A percentile compares a stretch with the other conserved stretches of the same genome.
These are phyloP conservation scores for Chaetomium strumarium DNA, from an alignment of 2,329 filamentous ascomycete species.

Conservation along the genomic window DNA sequence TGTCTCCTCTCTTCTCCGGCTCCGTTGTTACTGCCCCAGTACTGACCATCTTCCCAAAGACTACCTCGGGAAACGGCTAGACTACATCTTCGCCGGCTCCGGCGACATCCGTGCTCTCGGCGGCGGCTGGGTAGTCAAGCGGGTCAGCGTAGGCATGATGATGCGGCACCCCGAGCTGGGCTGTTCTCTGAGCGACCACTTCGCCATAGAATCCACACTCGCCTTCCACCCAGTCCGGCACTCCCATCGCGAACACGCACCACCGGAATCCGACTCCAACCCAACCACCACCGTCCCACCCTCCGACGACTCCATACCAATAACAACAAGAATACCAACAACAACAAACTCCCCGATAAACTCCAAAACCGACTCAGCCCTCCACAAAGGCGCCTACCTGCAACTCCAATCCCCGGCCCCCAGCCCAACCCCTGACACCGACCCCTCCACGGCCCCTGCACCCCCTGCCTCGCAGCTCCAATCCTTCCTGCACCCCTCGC, in stretches of 20 bases:
- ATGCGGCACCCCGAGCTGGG: constrained; percentile 72
- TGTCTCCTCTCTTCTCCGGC: background rate
- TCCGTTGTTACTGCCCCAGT: background rate
- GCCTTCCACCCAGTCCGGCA: constrained; percentile 36
- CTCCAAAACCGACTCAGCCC: constrained; percentile 23
- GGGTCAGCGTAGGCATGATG: constrained; percentile 70
- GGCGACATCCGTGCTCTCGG: constrained; percentile 32
- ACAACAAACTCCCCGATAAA: constrained; percentile 9
- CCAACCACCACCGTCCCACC: background rate
- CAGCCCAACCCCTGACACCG: no score
- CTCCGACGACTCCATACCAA: background rate
- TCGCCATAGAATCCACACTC: constrained; percentile 80
- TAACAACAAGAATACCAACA: background rate
- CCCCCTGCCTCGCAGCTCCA: constrained; percentile 20
- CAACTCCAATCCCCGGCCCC: constrained; percentile 35
- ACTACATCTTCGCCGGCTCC: constrained; percentile 83
- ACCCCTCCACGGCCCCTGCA: constrained; percentile 1
- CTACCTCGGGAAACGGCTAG: constrained; percentile 74
- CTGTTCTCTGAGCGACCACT: constrained; percentile 92
- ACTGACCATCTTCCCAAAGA: constrained; percentile 41
- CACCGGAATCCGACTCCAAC: constrained; percentile 12
- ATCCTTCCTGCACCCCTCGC: constrained; percentile 21
- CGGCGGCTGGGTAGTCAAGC: constrained; percentile 61
- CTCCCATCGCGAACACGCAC: constrained; percentile 9
- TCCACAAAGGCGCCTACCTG: constrained; percentile 36